A percentile compares a stretch with the other conserved stretches of the same genome.
These are phyloP conservation scores for Wickerhamiella shivajii DNA, from an alignment of 805 yeast species.

Conservation along the genomic window DNA sequence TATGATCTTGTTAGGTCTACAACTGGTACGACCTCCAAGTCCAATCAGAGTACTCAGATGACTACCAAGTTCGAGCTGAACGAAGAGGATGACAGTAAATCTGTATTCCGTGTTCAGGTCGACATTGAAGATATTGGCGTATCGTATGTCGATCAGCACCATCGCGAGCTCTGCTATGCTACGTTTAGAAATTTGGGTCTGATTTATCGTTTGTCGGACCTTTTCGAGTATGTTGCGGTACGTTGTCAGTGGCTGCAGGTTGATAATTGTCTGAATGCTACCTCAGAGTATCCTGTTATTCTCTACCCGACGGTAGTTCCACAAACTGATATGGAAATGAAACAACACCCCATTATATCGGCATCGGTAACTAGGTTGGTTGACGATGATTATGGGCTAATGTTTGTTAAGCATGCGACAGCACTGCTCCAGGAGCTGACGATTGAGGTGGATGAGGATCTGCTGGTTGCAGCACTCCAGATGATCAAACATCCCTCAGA, in stretches of 20 bases:
- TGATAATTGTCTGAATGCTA: constrained; percentile 82
- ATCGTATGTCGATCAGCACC: constrained; percentile 57
- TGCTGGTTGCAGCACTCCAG: constrained; percentile 65
- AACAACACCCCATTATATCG: constrained; percentile 79
- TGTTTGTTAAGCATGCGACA: constrained; percentile 84
- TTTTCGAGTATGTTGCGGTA: constrained; percentile 64
- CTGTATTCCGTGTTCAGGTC: constrained; percentile 34
- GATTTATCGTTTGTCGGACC: constrained; percentile 66
- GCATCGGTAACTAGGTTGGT: constrained; percentile 71
- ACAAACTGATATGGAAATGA: constrained; percentile 67
- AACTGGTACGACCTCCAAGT: background rate
- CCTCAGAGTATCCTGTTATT: constrained; percentile 65
- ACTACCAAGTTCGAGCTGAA: constrained; percentile 6
- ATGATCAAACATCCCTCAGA: constrained; percentile 32
- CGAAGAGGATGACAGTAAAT: constrained; percentile 13
- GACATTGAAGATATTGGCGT: constrained; percentile 70
- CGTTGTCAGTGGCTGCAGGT: constrained; percentile 90
- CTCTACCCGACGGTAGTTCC: constrained; percentile 85
- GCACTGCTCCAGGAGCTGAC: constrained; percentile 79
- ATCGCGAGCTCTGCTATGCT: constrained; percentile 71
- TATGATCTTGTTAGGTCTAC: constrained; percentile 25
- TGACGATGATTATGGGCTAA: constrained; percentile 82
- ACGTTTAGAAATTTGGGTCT: constrained; percentile 71
- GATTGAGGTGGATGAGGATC: constrained; percentile 86
- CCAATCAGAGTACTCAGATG: background rate